These are phyloP conservation scores for Porphyridium purpureum DNA, from an alignment of 23 red algal genomes.

Conservation along the genomic window DNA sequence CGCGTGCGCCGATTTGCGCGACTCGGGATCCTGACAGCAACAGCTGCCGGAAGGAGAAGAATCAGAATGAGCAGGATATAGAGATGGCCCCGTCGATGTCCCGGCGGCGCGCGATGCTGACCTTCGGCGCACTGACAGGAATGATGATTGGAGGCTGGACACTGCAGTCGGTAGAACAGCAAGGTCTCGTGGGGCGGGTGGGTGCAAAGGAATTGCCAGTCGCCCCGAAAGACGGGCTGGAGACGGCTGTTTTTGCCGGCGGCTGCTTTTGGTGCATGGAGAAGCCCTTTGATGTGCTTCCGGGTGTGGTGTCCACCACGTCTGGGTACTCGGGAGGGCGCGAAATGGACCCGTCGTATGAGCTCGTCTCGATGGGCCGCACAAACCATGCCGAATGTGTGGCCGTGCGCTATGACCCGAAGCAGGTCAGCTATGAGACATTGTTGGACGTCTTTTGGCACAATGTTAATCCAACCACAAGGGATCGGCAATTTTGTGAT, in stretches of 20 bases:
- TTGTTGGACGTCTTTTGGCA: slow-evolving; percentile 19
- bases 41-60: too few species aligned
- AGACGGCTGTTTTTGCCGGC: slow-evolving; percentile 15
- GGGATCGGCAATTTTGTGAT: slow-evolving; percentile 6
- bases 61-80: too few species aligned
- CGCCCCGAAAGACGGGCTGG: background rate
- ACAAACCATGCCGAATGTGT: slow-evolving; percentile 18
- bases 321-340: slow-evolving; percentile 12
- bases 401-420: slow-evolving; percentile 18
- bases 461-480: slow-evolving; percentile 13
- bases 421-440: slow-evolving; percentile 5
- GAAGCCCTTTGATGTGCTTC: slow-evolving; percentile 3
- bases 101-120: too few species aligned
- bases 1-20: too few species aligned
- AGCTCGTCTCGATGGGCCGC: background rate
- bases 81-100: too few species aligned
- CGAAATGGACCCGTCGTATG: slow-evolving; percentile 10
- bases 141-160: too few species aligned
- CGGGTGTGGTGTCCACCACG: slow-evolving; percentile 16
- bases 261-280: slow-evolving; percentile 38
- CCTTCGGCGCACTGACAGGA: too few species aligned
- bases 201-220: too few species aligned
- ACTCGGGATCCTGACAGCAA: too few species aligned
- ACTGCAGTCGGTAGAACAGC: too few species aligned
- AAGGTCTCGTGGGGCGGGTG: too few species aligned